Percentiles rank a stretch among this genome's conserved stretches.
Evolutionary conservation across 2,329 filamentous ascomycete genomes (phyloP).

Genomic region (Penicillium aurantiogriseum): DNA sequence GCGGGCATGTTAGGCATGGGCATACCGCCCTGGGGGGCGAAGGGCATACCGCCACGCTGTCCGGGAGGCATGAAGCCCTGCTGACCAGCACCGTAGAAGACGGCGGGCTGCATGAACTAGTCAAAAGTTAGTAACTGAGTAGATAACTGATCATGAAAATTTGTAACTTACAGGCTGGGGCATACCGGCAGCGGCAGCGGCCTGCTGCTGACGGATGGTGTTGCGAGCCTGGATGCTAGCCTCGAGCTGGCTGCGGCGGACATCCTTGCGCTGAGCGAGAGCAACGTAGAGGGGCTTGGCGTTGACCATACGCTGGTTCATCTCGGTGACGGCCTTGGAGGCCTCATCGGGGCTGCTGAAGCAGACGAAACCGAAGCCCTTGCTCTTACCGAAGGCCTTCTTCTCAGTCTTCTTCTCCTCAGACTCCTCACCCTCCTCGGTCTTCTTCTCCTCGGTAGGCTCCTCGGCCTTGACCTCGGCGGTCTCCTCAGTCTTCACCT

Average conservation of each 20-base stretch:
- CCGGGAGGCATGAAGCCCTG: conserved; percentile 56
- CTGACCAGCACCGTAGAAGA: conserved; percentile 83
- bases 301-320: conserved; percentile 99
- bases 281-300: conserved; percentile 97
- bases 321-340: conserved; percentile 97
- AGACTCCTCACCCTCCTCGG: conserved; percentile 56
- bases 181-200: conserved; percentile 84
- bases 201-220: conserved; percentile 97
- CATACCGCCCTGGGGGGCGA: conserved; percentile 56
- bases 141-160: not conserved
- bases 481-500: conserved; percentile 43
- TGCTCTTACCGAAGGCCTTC: conserved; percentile 88
- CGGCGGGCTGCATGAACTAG: conserved; percentile 75
- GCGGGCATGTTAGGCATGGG: conserved; percentile 69
- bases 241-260: conserved; percentile 98
- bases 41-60: conserved; percentile 61
- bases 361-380: conserved; percentile 99
- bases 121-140: not conserved
- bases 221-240: conserved; percentile 99
- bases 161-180: conserved; percentile 53
- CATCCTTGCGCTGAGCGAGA: conserved; percentile 98
- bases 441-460: conserved; percentile 50
- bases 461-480: conserved; percentile 49
- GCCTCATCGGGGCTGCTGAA: conserved; percentile 99
- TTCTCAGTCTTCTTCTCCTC: conserved; percentile 59